Evolutionary conservation across 2,329 filamentous ascomycete genomes (phyloP), one percentile per base, ranked within the genome.

Genomic region (Immersiporthe knoxdaviesiana): DNA sequence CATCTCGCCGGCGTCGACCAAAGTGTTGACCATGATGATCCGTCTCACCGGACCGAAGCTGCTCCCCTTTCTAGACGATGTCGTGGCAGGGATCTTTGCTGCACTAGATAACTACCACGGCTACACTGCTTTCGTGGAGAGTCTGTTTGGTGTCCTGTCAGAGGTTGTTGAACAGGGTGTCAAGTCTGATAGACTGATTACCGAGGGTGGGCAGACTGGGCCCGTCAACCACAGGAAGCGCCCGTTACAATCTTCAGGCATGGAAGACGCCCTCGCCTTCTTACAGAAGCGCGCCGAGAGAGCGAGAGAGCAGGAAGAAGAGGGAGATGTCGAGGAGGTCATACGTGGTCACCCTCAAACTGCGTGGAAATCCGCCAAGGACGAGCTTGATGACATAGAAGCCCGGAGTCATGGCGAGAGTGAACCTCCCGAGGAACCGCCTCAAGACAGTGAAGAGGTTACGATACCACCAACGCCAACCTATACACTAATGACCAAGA

Each of bases 51-150:
- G 96, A 0, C 90, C 94, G 1, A 85, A 85, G 10, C 79, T 99
- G 30, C 84, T 99, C 14, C 94, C 94, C 0, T 97, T 94, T 76
- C 83, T 99, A 1, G 95, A 98, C 76, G 96, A 99, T 76, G 88
- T 97, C 0, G 90, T 98, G 3, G 91, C 90, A 5, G 95, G 93
- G 0, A 93, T 99, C 52, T 98, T 99, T 78, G 91, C 92, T 0
- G 93, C 94, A 0, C 82, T 99, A n/a, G 94, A 97, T 73, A 92
- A 93, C 75, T 99, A 96, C 75, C 96, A 99, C 75, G 96, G 96
- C 1, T 98, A 99, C 77, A 90, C 93, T 0, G 81, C 86, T 24
- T 89, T 99, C 68, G 94, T 97, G 0, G 93, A 97, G 76, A 87
- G 90, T 60, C 83, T 99, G 7, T 99, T 98, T 77, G 83, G 87